Percentiles rank a stretch among this genome's conserved stretches.
Conservation (phyloP, 2,329 filamentous ascomycete species). For the Chrysoporthe puriensis region DNA sequence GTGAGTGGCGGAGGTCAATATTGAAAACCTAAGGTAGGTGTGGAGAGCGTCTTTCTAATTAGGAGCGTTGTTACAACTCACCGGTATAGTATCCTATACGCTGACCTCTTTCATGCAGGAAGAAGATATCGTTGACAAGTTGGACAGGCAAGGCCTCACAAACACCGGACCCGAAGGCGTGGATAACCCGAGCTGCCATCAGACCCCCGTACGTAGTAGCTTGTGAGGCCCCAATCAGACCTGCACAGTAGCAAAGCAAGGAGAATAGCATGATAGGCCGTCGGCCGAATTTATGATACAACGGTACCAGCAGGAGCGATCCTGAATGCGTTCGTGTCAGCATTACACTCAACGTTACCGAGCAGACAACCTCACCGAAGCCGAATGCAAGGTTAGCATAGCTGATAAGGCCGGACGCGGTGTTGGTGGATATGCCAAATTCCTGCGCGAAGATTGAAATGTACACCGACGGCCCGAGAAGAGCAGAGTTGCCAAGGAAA, state of each 20-base stretch:
- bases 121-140: constrained; percentile 51
- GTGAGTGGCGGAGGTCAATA: background rate
- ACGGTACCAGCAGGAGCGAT: constrained; percentile 58
- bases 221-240: constrained; percentile 44
- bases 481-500: constrained; percentile 60
- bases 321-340: constrained; percentile 33
- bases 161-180: constrained; percentile 46
- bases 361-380: constrained; percentile 44
- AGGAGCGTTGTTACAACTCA: constrained; percentile 27
- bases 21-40: constrained; percentile 7
- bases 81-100: constrained; percentile 63
- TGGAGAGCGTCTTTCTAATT: background rate
- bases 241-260: constrained; percentile 44
- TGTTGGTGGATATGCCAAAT: constrained; percentile 54
- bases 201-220: constrained; percentile 42
- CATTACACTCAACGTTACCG: background rate
- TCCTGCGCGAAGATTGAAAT: constrained; percentile 56
- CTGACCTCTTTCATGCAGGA: constrained; percentile 52
- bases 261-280: constrained; percentile 48
- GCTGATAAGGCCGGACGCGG: constrained; percentile 59
- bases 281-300: constrained; percentile 56
- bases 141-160: constrained; percentile 52
- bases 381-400: constrained; percentile 65
- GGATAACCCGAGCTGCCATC: constrained; percentile 45
- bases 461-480: constrained; percentile 62